These are phyloP conservation scores for Coemansia guatemalensis DNA, from an alignment of 192 early-diverging fungal genomes.

Conservation along the genomic window DNA sequence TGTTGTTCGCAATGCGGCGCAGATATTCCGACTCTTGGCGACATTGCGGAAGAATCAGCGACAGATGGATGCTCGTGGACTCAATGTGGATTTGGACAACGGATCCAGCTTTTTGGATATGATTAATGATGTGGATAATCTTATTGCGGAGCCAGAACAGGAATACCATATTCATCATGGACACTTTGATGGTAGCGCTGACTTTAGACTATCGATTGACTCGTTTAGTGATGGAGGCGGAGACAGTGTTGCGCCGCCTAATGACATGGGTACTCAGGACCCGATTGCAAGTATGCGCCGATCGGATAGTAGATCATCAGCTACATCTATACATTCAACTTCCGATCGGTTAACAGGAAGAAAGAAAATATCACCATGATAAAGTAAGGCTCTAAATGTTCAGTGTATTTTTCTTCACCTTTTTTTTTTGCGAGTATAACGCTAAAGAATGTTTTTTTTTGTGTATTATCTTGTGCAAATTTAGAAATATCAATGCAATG, in stretches of 20 bases:
- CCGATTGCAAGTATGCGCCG: conserved; percentile 6
- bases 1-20: conserved; percentile 71
- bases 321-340: conserved; percentile 28
- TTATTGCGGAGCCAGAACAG: conserved; percentile 20
- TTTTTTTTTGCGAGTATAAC: not conserved
- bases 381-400: not conserved
- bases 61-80: conserved; percentile 30
- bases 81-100: conserved; percentile 36
- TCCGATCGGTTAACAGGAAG: conserved; percentile 30
- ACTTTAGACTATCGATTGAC: conserved; percentile 51
- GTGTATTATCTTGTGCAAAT: conserved; percentile 4
- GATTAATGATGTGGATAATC: conserved; percentile 41
- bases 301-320: conserved; percentile 44
- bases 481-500: not conserved
- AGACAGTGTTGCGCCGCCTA: conserved; percentile 6
- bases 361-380: conserved; percentile 10
- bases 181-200: conserved; percentile 7
- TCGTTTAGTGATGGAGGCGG: conserved; percentile 19
- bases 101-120: conserved; percentile 36
- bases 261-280: not conserved
- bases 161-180: conserved; percentile 25
- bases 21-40: conserved; percentile 65
- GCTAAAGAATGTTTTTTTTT: not conserved
- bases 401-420: not conserved
- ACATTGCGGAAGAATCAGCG: conserved; percentile 62